Percentiles rank a stretch among this genome's conserved stretches.
These are phyloP conservation scores for Metarhizium rileyi DNA, from an alignment of 2,329 filamentous ascomycete genomes.

Conservation along the genomic window DNA sequence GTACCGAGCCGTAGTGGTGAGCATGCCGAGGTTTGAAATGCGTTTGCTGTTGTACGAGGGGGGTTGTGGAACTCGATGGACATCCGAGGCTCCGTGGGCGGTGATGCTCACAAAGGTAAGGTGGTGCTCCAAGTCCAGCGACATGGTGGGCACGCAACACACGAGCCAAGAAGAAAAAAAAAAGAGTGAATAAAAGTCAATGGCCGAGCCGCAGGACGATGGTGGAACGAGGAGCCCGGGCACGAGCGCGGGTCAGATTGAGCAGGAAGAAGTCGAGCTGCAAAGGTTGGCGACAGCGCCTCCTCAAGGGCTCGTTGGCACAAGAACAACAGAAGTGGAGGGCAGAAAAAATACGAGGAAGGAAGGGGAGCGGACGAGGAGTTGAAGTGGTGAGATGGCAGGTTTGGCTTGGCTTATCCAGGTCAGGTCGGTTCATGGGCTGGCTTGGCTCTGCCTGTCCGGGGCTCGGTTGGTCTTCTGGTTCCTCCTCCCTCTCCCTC, in stretches of 20 bases:
- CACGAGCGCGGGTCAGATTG: neutral
- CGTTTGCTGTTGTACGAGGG: neutral
- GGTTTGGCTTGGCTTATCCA: conserved; percentile 3
- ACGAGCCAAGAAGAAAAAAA: neutral
- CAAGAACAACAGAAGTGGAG: conserved; percentile 2
- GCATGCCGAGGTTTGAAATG: neutral
- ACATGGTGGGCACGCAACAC: conserved; percentile 33
- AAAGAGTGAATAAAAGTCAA: too few species aligned
- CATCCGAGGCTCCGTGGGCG: conserved; percentile 20
- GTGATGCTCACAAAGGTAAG: conserved; percentile 57
- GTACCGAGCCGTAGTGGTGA: neutral
- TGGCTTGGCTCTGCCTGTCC: neutral
- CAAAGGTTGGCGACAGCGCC: neutral
- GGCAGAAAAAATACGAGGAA: conserved; percentile 1
- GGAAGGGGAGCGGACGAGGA: conserved; percentile 1
- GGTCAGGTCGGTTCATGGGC: conserved; percentile 2
- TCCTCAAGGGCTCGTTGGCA: neutral
- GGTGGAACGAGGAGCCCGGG: conserved; percentile 6
- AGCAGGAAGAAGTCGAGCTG: neutral
- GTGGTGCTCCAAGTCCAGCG: conserved; percentile 72
- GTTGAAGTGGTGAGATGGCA: conserved; percentile 4
- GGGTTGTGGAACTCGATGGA: neutral
- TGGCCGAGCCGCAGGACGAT: conserved; percentile 2
- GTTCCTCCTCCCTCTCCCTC: too few species aligned
- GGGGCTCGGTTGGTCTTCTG: neutral